Base-by-base conservation (phyloP, 1,139 yeast genomes). In the Chernovozyma sophiae-reginae region DNA sequence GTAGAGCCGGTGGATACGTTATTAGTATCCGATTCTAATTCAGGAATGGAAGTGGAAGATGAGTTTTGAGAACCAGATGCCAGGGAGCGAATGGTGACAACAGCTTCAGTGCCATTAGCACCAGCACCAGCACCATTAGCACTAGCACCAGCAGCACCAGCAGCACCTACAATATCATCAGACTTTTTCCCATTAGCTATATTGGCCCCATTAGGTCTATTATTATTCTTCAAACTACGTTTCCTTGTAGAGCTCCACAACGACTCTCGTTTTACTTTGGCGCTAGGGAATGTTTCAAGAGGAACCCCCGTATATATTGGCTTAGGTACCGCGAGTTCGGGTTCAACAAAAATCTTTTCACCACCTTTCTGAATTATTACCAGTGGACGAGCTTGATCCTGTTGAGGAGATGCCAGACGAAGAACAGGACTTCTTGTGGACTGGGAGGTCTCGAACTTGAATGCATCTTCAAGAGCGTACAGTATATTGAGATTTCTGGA, bases 291-390 rank as follows among this genome's bases (percentile, higher is more conserved):
- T 4, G 75, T 67, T 43, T 78, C 87, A 35, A 85, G 56, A 3
- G 90, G 82, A 29, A 74, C 65, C 1, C 95, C 95, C 0, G 89
- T 80, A 33, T 75, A 74, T 19, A 67, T 62, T 3, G 82, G 75
- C 14, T 53, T 54, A 0, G 81, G 77, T 17, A 63, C 67, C 0
- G 80, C 74, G 25, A 72, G 56, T 8, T 67, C 69, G 0, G 92
- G 90, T 52, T 84, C 92, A 12, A 62, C 55, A 62, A 82, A 70
- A 17, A 35, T 40, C 30, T 43, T 47, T 17, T 35, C 31, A 5
- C 47, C 49, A 33, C 52, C 49, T 28, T 42, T 37, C 32, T 39
- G 45, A 10, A 48, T 34, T 7, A 42, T 32, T 4, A 46, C 45
- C 25, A 36, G 23, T 7, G 23, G 29, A 6, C 8, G 29, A 16